Conservation (phyloP, 2,329 filamentous ascomycete species). For the Didymella lethalis region DNA sequence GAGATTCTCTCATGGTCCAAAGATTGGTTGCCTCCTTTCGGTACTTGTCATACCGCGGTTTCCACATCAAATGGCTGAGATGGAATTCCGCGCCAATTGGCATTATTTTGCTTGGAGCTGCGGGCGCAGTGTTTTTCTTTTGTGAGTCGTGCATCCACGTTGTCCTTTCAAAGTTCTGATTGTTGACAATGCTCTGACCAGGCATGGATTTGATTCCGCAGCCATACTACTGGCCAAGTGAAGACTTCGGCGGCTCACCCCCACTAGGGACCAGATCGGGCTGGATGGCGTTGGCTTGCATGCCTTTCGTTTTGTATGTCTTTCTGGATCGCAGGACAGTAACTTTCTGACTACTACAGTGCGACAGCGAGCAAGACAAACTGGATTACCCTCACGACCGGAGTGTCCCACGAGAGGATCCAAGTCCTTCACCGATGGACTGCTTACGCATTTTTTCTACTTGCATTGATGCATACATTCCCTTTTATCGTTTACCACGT, state of each 20-base stretch:
- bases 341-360: constrained; percentile 30
- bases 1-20: background rate
- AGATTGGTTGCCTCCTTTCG: constrained; percentile 28
- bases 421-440: constrained; percentile 51
- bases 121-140: constrained; percentile 36
- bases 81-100: constrained; percentile 44
- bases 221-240: constrained; percentile 33
- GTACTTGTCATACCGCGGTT: constrained; percentile 42
- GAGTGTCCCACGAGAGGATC: constrained; percentile 65
- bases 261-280: constrained; percentile 41
- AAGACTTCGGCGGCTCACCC: constrained; percentile 35
- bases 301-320: constrained; percentile 41
- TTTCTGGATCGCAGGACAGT: background rate
- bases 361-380: constrained; percentile 64
- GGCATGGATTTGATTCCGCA: constrained; percentile 33
- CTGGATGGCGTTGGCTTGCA: constrained; percentile 41
- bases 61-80: constrained; percentile 27
- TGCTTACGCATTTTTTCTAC: constrained; percentile 60
- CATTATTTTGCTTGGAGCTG: constrained; percentile 32
- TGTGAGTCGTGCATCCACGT: background rate
- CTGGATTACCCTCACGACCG: constrained; percentile 62
- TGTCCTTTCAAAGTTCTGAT: fast-evolving
- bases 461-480: constrained; percentile 66
- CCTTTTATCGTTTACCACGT: constrained; percentile 65
- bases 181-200: background rate